Conservation (phyloP, 1,139 yeast species). For the Blastobotrys aristatus region DNA sequence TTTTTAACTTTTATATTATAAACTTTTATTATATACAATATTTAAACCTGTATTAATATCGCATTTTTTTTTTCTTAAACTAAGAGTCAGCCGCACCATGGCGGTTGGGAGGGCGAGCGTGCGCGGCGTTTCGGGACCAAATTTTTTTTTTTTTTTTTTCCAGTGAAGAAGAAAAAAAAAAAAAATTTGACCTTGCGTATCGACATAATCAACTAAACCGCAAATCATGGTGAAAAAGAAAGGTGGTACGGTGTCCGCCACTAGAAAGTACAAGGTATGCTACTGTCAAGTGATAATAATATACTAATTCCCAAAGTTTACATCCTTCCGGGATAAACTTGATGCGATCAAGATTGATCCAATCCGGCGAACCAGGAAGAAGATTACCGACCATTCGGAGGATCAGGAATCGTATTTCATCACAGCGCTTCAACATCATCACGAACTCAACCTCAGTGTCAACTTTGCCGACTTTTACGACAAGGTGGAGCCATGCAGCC, state of each 20-base stretch:
- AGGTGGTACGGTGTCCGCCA: conserved; percentile 23
- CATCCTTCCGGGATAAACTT: conserved; percentile 76
- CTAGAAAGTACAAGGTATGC: conserved; percentile 22
- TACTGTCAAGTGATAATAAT: too few species aligned
- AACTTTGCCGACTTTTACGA: conserved; percentile 61
- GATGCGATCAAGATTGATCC: conserved; percentile 88
- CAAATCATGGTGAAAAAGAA: conserved; percentile 21
- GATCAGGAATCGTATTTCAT: conserved; percentile 70
- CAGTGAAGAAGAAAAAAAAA: neutral
- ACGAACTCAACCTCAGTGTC: conserved; percentile 75
- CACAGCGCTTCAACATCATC: conserved; percentile 81
- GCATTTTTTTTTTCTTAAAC: neutral
- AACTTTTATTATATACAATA: too few species aligned
- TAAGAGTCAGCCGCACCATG: neutral
- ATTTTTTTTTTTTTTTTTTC: too few species aligned
- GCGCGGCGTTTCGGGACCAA: neutral
- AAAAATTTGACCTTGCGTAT: neutral
- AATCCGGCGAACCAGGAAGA: conserved; percentile 52
- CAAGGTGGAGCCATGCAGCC: conserved; percentile 50
- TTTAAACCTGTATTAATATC: neutral
- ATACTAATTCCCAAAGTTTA: too few species aligned
- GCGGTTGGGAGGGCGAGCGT: neutral
- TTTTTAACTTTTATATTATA: too few species aligned
- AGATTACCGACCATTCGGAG: conserved; percentile 54
- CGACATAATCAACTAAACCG: neutral